A percentile compares a stretch with the other conserved stretches of the same genome.
Conservation (phyloP, 805 yeast genomes). For the Starmerella lactis-condensi region DNA sequence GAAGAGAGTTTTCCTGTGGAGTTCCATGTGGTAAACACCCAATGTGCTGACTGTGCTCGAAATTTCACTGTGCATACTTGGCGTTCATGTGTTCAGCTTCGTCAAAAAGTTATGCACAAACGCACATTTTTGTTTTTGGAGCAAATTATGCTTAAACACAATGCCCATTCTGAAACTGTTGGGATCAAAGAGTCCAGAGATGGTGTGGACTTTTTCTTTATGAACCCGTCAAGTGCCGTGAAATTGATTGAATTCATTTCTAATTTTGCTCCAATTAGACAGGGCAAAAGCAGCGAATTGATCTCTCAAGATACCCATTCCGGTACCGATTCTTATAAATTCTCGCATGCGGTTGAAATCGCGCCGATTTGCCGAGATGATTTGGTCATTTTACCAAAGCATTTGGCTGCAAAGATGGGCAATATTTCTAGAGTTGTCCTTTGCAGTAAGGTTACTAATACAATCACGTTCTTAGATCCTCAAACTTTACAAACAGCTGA, state of each 20-base stretch:
- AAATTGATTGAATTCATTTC: slow-evolving; percentile 78
- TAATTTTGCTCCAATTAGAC: slow-evolving; percentile 64
- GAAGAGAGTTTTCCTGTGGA: slow-evolving; percentile 90
- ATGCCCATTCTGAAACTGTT: slow-evolving; percentile 81
- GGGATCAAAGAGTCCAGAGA: slow-evolving; percentile 77
- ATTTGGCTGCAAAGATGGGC: slow-evolving; percentile 63
- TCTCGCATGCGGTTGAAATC: slow-evolving; percentile 74
- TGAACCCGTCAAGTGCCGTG: slow-evolving; percentile 74
- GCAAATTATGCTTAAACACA: slow-evolving; percentile 75
- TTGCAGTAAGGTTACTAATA: slow-evolving; percentile 63
- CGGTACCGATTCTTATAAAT: slow-evolving; percentile 71
- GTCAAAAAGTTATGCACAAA: slow-evolving; percentile 90
- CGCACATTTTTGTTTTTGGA: slow-evolving; percentile 83
- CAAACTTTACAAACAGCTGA: slow-evolving; percentile 62
- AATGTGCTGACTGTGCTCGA: slow-evolving; percentile 94
- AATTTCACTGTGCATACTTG: slow-evolving; percentile 85
- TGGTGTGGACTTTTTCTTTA: slow-evolving; percentile 79
- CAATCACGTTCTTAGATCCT: slow-evolving; percentile 69
- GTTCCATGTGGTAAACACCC: slow-evolving; percentile 84
- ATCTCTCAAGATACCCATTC: slow-evolving; percentile 79
- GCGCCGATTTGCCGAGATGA: slow-evolving; percentile 92
- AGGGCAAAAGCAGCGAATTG: slow-evolving; percentile 71
- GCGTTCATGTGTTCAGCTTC: slow-evolving; percentile 90
- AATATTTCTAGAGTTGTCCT: slow-evolving; percentile 61
- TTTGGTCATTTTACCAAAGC: slow-evolving; percentile 65